Conservation (phyloP, 1,139 yeast species). For the Diutina scorzettiae region DNA sequence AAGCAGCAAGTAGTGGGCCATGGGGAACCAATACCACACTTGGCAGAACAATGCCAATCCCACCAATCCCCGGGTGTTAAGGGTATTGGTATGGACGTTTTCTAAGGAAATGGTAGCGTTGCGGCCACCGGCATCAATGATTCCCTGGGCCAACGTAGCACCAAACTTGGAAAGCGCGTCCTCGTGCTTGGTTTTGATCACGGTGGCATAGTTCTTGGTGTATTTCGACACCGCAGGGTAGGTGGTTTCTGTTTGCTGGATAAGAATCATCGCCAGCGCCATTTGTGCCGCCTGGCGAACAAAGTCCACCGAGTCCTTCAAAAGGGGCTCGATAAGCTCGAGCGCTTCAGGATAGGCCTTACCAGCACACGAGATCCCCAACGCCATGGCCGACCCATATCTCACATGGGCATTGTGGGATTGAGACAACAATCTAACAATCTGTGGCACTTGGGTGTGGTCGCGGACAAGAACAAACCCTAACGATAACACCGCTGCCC, state of each 20-base stretch:
- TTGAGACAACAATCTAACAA: slow-evolving; percentile 85
- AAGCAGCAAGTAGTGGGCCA: slow-evolving; percentile 83
- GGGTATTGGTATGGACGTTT: slow-evolving; percentile 80
- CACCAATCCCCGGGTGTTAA: slow-evolving; percentile 83
- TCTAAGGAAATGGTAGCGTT: slow-evolving; percentile 91
- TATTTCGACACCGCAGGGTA: slow-evolving; percentile 71
- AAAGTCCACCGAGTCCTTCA: slow-evolving; percentile 91
- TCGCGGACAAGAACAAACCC: slow-evolving; percentile 89
- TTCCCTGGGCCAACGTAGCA: slow-evolving; percentile 95
- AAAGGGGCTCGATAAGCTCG: slow-evolving; percentile 84
- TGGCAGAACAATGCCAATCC: slow-evolving; percentile 86
- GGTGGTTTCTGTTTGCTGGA: slow-evolving; percentile 84
- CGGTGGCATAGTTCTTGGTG: slow-evolving; percentile 62
- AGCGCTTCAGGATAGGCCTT: slow-evolving; percentile 81
- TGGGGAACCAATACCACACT: slow-evolving; percentile 98
- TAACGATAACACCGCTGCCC: slow-evolving; percentile 89
- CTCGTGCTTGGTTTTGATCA: slow-evolving; percentile 79
- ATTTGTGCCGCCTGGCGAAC: slow-evolving; percentile 97
- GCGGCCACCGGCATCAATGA: slow-evolving; percentile 97
- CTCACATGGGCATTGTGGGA: slow-evolving; percentile 97
- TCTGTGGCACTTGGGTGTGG: slow-evolving; percentile 87
- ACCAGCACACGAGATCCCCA: slow-evolving; percentile 96
- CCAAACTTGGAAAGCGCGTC: slow-evolving; percentile 97
- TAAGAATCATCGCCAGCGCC: slow-evolving; percentile 83
- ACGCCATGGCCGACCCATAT: slow-evolving; percentile 95